These are phyloP conservation scores for Lentinula aciculospora DNA, from an alignment of 768 basidiomycete genomes.

Conservation along the genomic window DNA sequence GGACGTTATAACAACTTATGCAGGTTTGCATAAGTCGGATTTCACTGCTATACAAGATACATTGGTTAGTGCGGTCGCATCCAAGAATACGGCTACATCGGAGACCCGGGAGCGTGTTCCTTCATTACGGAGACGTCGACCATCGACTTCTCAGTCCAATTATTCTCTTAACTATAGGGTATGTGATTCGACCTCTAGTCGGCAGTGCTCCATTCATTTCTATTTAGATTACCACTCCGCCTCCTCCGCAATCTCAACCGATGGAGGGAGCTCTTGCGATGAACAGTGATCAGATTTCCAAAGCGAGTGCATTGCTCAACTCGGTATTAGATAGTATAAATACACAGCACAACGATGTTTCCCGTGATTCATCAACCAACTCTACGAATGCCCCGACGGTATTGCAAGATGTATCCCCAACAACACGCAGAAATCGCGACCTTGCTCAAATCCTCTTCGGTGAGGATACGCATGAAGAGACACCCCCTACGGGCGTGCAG, in stretches of 20 bases:
- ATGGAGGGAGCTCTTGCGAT: slow-evolving; percentile 21
- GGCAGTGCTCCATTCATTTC: background rate
- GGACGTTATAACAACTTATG: slow-evolving; percentile 57
- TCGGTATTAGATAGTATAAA: slow-evolving; percentile 54
- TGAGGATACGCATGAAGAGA: background rate
- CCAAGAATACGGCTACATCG: slow-evolving; percentile 44
- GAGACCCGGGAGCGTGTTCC: slow-evolving; percentile 59
- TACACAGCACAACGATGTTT: slow-evolving; percentile 15
- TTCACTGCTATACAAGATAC: slow-evolving; percentile 71
- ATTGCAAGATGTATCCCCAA: slow-evolving; percentile 36
- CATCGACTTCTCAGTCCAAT: slow-evolving; percentile 80
- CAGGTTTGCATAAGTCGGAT: slow-evolving; percentile 67
- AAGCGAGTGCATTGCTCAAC: slow-evolving; percentile 63
- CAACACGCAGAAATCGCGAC: slow-evolving; percentile 61
- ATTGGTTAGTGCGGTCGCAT: slow-evolving; percentile 56
- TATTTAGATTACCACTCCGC: slow-evolving; percentile 54
- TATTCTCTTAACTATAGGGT: slow-evolving; percentile 45
- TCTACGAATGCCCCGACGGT: slow-evolving; percentile 16
- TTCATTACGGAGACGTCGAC: slow-evolving; percentile 70
- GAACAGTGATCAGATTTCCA: slow-evolving; percentile 42
- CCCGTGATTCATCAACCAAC: slow-evolving; percentile 15
- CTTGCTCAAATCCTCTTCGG: slow-evolving; percentile 78
- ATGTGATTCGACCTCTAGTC: slow-evolving; percentile 1
- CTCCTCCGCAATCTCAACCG: slow-evolving; percentile 35
- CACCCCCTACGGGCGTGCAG: background rate